Evolutionary conservation across 352 stramenopile species (phyloP).

Genomic region (Globisporangium cylindrosporum): DNA sequence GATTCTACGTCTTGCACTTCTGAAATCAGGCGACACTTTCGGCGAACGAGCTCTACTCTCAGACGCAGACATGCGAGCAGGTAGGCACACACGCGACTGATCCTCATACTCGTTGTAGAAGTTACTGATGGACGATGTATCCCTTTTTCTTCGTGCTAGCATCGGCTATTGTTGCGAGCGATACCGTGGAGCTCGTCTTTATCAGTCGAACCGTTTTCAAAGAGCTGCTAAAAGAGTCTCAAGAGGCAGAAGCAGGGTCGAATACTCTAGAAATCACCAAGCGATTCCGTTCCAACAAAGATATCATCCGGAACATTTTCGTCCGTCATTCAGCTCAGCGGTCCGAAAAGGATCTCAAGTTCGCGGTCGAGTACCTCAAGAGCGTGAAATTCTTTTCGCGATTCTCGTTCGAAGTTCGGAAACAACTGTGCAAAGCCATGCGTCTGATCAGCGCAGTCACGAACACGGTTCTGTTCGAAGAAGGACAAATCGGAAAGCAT

Average conservation of each 20-base stretch:
- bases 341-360: slow-evolving; percentile 83
- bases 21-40: slow-evolving; percentile 69
- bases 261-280: slow-evolving; percentile 67
- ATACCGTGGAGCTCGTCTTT: slow-evolving; percentile 58
- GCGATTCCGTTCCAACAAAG: slow-evolving; percentile 82
- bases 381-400: slow-evolving; percentile 86
- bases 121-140: not conserved
- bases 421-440: slow-evolving; percentile 82
- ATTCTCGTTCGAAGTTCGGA: slow-evolving; percentile 85
- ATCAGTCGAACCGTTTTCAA: slow-evolving; percentile 69
- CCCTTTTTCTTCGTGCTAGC: slow-evolving; percentile 22
- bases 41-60: slow-evolving; percentile 69
- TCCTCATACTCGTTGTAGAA: not conserved
- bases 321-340: slow-evolving; percentile 58
- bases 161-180: slow-evolving; percentile 51
- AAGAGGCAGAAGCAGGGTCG: slow-evolving; percentile 37
- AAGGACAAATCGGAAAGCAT: slow-evolving; percentile 70
- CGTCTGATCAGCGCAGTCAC: slow-evolving; percentile 70
- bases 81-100: slow-evolving; percentile 39
- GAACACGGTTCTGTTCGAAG: slow-evolving; percentile 79
- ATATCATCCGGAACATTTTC: slow-evolving; percentile 87
- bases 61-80: slow-evolving; percentile 54
- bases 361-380: slow-evolving; percentile 83
- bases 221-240: slow-evolving; percentile 58
- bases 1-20: slow-evolving; percentile 36